Base-by-base conservation (phyloP, 768 basidiomycete genomes). In the Macrolepiota fuliginosa region DNA sequence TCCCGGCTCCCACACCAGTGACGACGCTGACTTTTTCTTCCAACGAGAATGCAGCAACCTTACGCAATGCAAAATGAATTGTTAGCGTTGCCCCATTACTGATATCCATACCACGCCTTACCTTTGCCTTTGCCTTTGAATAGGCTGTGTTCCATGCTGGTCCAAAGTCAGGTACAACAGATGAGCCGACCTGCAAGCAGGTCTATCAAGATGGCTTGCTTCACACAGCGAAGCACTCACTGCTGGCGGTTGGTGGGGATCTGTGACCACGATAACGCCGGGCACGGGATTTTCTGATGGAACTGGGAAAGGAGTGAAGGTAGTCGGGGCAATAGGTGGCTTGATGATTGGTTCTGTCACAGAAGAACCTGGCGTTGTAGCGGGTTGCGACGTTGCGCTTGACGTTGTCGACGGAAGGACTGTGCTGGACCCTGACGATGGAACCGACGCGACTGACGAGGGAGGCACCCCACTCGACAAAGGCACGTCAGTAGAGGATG, bases 1-100 rank as follows among this genome's bases (percentile, higher is more conserved):
- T 74, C 68, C 66, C 66, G 86, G 86, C 87, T 17, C 86, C 86
- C 1, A 88, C 80, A 45, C 89, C 90, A 9, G 89, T 91, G 10
- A 80, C 79, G 3, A 88, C 71, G 51, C 80, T 85, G 6, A 84
- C 83, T 68, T 90, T 91, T 71, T 89, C 82, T 59, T 87, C 81
- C 29, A 89, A 73, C 7, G 84, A 79, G 58, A 84, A 83, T 15
- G 66, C 65, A 2, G 81, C 69, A 19, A 85, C 76, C 82, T 84
- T 35, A 62, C 29, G 7, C 19, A 45, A 6, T 2, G 4, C 42
- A 45, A 15, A 45, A 65, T 62, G 66, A 24, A 62, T 6, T 22
- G 46, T 64, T 32, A 62, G 57, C 24, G 57, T 35, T 29, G n/a
- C 29, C 17, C 22, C 9, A 58, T 12, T 71, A 10, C 47, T 22